Conservation (phyloP, 148 eudicot species). For the Fagopyrum esculentum region DNA sequence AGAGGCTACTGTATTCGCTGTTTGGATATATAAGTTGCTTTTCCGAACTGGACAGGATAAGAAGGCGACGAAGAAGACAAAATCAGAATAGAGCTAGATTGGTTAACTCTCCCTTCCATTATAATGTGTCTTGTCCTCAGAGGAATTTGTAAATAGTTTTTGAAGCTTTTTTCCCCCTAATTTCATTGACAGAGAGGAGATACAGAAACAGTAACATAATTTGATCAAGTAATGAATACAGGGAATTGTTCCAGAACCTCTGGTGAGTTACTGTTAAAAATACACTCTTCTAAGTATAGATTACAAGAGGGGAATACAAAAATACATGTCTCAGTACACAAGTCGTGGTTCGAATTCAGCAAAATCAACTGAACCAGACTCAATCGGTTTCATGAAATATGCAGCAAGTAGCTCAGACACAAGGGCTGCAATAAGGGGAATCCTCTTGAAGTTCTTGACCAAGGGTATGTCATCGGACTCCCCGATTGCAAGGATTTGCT, state of each 20-base stretch:
- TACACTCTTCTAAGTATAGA: constrained; percentile 13
- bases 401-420: constrained; percentile 84
- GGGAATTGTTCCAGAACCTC: constrained; percentile 5
- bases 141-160: neutral
- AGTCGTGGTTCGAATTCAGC: constrained; percentile 94
- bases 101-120: neutral
- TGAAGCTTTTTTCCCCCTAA: neutral
- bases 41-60: constrained; percentile 26
- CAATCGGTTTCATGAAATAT: constrained; percentile 92
- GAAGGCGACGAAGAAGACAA: constrained; percentile 27
- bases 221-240: neutral
- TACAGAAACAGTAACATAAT: neutral
- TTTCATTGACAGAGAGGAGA: neutral
- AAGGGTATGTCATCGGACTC: constrained; percentile 49
- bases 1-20: constrained; percentile 64
- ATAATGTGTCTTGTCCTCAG: neutral
- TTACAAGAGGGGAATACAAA: constrained; percentile 2
- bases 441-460: constrained; percentile 90
- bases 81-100: constrained; percentile 23
- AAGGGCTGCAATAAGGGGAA: constrained; percentile 75
- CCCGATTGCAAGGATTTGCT: constrained; percentile 53
- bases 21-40: constrained; percentile 51
- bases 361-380: constrained; percentile 92
- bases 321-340: constrained; percentile 47
- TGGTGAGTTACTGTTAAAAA: neutral